A percentile compares a stretch with the other conserved stretches of the same genome.
These are phyloP conservation scores for Ramaria sp. DNA, from an alignment of 768 basidiomycete species.

Conservation along the genomic window DNA sequence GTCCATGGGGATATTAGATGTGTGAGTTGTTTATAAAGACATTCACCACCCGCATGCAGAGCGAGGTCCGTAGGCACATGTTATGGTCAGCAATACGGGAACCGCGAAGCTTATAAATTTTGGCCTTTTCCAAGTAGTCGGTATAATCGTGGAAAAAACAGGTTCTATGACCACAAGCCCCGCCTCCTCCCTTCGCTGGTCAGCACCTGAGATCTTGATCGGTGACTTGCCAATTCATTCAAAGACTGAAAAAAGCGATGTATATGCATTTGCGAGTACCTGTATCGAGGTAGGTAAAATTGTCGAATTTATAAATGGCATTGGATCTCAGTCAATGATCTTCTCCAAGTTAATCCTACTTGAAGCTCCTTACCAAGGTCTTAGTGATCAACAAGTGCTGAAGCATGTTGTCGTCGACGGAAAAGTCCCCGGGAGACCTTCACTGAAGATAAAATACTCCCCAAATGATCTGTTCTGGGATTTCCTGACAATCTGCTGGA, in stretches of 20 bases:
- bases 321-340: background rate
- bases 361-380: background rate
- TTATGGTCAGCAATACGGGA: background rate
- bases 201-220: background rate
- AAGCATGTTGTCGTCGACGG: background rate
- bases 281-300: background rate
- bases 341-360: background rate
- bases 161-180: background rate
- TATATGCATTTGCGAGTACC: constrained; percentile 1
- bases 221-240: background rate
- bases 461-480: background rate
- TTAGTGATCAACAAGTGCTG: background rate
- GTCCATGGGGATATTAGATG: constrained; percentile 1
- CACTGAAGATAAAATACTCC: background rate
- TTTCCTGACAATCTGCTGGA: background rate
- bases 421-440: background rate
- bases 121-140: background rate
- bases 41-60: background rate
- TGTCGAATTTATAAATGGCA: background rate
- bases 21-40: background rate
- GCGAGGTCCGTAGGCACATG: background rate
- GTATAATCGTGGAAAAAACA: too few species aligned
- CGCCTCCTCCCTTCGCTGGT: background rate
- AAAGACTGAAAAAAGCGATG: constrained; percentile 1
- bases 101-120: background rate